Base-by-base conservation (phyloP, 2,329 filamentous ascomycete genomes). In the Teratosphaeria destructans region DNA sequence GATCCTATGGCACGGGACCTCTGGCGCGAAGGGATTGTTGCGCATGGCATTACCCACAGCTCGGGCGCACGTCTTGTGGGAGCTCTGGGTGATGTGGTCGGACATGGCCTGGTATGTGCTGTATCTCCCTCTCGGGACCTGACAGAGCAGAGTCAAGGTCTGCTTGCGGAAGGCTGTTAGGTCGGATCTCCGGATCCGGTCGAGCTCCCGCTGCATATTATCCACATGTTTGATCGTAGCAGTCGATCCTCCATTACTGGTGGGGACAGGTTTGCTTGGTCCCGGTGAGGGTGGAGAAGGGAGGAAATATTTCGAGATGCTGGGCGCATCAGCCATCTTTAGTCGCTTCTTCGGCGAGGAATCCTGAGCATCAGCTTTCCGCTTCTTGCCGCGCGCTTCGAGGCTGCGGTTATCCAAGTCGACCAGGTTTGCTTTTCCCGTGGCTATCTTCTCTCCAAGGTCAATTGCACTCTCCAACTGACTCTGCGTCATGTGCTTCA, bases 141-240 rank as follows among this genome's bases (percentile, higher is more conserved):
- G 65, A 57, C 67, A 71, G 27, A 75, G 67, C 49, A 74, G 65
- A 4, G 63, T 65, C 43, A 74, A 68, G 23, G 68, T 69, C 54
- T 66, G 65, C 57, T 72, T 73, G 29, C 79, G 78, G 70, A 79
- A 81, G 16, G 77, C 73, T 3, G 79, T 81, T 23, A 82, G 74
- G n/a, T 73, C 73, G 56, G 79, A 77, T 29, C 70, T 66, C 32
- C 71, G 67, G 63, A 81, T 79, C 57, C 75, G 73, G 26, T 65
- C 66, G 54, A 79, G 73, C 29, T 70, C 62, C 10, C 54, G 39
- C 23, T 62, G 53, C 56, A 69, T 66, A 39, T 67, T 66, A 39
- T 67, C 58, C 53, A 14, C 16, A 32, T 19, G 19, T 26, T 54
- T 34, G 34, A n/a, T n/a, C 23, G 6, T 11, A 11, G 27, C 27